Conservation (phyloP, 1,284 basidiomycete species). For the Leccinum angustisporum region DNA sequence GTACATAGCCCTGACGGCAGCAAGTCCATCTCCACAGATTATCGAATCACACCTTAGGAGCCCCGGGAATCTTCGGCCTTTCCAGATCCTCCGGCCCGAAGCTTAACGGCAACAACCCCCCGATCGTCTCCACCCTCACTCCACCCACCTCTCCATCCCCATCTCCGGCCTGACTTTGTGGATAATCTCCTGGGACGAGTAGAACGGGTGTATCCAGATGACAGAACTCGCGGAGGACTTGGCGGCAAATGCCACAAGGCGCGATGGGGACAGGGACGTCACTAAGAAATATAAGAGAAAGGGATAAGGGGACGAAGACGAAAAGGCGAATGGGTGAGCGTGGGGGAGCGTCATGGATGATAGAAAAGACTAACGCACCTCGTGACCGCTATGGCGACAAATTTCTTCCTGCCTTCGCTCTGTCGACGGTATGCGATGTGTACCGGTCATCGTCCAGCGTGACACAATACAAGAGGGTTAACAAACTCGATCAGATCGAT, state of each 20-base stretch:
- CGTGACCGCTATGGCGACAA: constrained; percentile 73
- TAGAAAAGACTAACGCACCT: constrained; percentile 43
- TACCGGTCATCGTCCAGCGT: background rate
- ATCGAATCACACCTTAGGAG: background rate
- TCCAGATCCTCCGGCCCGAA: constrained; percentile 70
- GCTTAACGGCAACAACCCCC: constrained; percentile 78
- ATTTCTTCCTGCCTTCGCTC: constrained; percentile 76
- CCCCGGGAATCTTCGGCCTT: background rate
- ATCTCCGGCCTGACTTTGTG: constrained; percentile 25
- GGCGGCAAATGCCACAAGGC: constrained; percentile 91
- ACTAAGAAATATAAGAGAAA: background rate
- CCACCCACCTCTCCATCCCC: background rate
- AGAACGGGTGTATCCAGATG: constrained; percentile 72
- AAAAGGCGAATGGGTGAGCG: background rate
- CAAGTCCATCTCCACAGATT: background rate
- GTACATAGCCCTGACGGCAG: background rate
- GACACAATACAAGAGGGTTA: background rate
- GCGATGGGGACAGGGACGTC: constrained; percentile 67
- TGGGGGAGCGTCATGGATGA: background rate
- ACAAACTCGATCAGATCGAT: background rate
- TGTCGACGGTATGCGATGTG: constrained; percentile 40
- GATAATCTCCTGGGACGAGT: constrained; percentile 74
- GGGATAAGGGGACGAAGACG: background rate
- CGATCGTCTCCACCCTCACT: constrained; percentile 57
- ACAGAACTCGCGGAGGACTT: constrained; percentile 90